Evolutionary conservation across 2,329 filamentous ascomycete genomes (phyloP).

Genomic region (Pseudopithomyces chartarum): DNA sequence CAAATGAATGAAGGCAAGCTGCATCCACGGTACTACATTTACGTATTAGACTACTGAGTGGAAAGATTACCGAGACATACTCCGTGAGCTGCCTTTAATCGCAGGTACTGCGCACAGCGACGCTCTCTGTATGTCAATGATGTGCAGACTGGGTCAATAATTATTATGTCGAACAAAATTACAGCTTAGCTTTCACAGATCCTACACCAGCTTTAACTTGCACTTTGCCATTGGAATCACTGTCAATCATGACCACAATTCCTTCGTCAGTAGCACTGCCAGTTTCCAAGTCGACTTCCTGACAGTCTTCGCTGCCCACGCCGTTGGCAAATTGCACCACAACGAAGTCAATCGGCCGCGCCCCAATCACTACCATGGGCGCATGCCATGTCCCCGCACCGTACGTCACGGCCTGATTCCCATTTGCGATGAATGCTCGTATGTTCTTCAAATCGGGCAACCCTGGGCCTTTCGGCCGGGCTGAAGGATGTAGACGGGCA

Average conservation of each 20-base stretch:
- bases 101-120: too few relatives aligned
- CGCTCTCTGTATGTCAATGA: too few relatives aligned
- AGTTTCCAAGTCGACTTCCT: conserved; percentile 66
- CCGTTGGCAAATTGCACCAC: conserved; percentile 90
- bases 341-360: conserved; percentile 72
- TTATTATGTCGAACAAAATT: not conserved
- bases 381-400: conserved; percentile 93
- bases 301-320: conserved; percentile 81
- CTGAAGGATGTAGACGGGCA: conserved; percentile 34
- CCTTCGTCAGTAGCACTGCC: conserved; percentile 34
- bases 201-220: conserved; percentile 43
- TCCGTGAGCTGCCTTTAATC: too few relatives aligned
- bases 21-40: too few relatives aligned
- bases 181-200: conserved; percentile 38
- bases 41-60: too few relatives aligned
- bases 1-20: too few relatives aligned
- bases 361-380: conserved; percentile 88
- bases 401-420: conserved; percentile 87
- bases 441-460: conserved; percentile 74
- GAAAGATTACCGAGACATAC: too few relatives aligned
- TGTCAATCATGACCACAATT: conserved; percentile 41
- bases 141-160: too few relatives aligned
- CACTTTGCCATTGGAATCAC: conserved; percentile 37
- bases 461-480: conserved; percentile 55
- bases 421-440: conserved; percentile 77